Base-by-base conservation (phyloP, 331 rosid genomes). In the Rhamnella rubrinervis region DNA sequence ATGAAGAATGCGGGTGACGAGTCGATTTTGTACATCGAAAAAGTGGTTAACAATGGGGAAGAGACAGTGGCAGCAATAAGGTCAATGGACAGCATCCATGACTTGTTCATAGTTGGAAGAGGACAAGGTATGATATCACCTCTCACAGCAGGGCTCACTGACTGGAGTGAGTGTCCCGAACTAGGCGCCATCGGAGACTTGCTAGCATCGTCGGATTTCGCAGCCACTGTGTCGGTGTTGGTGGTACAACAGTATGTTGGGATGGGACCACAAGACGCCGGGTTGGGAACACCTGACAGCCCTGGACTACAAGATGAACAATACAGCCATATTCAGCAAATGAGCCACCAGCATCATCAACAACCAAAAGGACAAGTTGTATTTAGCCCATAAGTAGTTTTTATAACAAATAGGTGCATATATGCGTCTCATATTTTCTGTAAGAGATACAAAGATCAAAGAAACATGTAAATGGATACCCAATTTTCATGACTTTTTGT, bases 121-220 rank as follows among this genome's bases (percentile, higher is more conserved):
- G 95, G 96, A 1, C 85, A 86, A 49, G 91, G 95, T 38, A 67
- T 60, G 40, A 40, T 73, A 23, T 83, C 98, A 6, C 88, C 95
- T 0, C 75, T 93, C 15, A 90, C 89, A 0, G 92, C 96, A 3
- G 98, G 98, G 26, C 72, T 91, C 1, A 85, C 96, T 0, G 98
- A 93, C 59, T 91, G 98, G 97, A 93, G 98, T 26, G 97, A 91
- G 75, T 93, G 93, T 38, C 97, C 95, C 0, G 97, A 93, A 66
- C 87, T 93, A 0, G 98, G 98, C 1, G 87, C 88, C 0, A 93
- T 93, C 14, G 98, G 98, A 9, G 98, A 93, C 70, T 67, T 93
- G 81, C 66, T 91, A 14, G 98, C 98, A 1, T 91, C 98, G 0
- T 67, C 96, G 4, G 98, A 93, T 82, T 91, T 87, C 66, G 91